Conservation (phyloP, 2,329 filamentous ascomycete species). For the Whalleya microplaca region DNA sequence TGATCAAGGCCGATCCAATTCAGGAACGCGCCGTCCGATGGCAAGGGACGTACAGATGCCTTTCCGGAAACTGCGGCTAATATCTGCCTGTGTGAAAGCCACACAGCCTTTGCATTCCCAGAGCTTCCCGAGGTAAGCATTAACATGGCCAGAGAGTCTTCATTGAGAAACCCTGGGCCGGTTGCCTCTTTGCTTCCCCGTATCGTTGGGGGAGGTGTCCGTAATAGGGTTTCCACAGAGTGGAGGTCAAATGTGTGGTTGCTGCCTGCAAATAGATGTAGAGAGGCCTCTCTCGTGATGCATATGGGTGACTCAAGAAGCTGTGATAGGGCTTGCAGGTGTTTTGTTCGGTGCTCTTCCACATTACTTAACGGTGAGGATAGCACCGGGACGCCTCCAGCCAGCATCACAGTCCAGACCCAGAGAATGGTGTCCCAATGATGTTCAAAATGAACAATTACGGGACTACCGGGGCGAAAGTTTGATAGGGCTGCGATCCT, state of each 20-base stretch:
- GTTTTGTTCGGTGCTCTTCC: slow-evolving; percentile 29
- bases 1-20: slow-evolving; percentile 59
- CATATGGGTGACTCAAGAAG: slow-evolving; percentile 23
- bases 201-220: not conserved
- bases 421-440: slow-evolving; percentile 41
- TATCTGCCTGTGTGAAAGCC: slow-evolving; percentile 47
- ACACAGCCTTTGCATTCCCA: slow-evolving; percentile 54
- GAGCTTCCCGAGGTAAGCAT: slow-evolving; percentile 60
- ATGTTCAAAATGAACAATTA: slow-evolving; percentile 19
- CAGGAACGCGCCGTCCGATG: slow-evolving; percentile 41
- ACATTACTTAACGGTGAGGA: slow-evolving; percentile 39
- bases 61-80: slow-evolving; percentile 48
- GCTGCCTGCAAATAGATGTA: not conserved
- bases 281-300: slow-evolving; percentile 20
- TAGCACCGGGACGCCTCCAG: slow-evolving; percentile 42
- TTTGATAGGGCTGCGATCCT: not conserved
- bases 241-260: not conserved
- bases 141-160: slow-evolving; percentile 36
- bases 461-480: not conserved
- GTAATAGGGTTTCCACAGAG: not conserved
- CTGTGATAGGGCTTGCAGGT: slow-evolving; percentile 35
- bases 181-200: no score
- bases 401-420: slow-evolving; percentile 45
- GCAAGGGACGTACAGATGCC: slow-evolving; percentile 29
- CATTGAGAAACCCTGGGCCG: no score